Conservation (phyloP, 208 protist species). For the Vickermania spadyakhi region DNA sequence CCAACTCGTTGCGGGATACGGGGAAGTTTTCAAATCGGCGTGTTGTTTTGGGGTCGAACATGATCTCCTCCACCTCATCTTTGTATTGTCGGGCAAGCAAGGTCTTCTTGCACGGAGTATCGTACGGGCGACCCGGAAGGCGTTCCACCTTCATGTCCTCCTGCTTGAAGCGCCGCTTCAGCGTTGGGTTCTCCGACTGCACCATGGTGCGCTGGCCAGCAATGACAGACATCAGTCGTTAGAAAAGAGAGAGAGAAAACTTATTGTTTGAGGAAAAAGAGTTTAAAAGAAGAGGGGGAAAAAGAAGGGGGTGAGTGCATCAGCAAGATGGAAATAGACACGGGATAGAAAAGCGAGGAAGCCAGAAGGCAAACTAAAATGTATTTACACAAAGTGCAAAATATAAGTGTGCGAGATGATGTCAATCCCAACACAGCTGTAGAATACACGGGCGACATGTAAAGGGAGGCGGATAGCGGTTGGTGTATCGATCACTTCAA, state of each 20-base stretch:
- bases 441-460: too few species aligned
- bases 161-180: slow-evolving; percentile 45
- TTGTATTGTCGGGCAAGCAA: slow-evolving; percentile 56
- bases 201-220: slow-evolving; percentile 24
- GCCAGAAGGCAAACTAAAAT: slow-evolving; percentile 1
- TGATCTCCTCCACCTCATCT: slow-evolving; percentile 78
- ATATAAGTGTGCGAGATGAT: too few species aligned
- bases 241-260: background rate
- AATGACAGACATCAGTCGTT: background rate
- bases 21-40: slow-evolving; percentile 37
- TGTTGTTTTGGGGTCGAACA: slow-evolving; percentile 80
- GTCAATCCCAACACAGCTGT: too few species aligned
- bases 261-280: background rate
- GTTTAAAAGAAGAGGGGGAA: slow-evolving; percentile 7
- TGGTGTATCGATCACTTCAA: too few species aligned
- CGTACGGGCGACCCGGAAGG: slow-evolving; percentile 54
- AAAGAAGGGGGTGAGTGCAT: background rate
- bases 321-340: background rate
- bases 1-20: slow-evolving; percentile 53
- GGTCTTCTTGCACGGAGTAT: slow-evolving; percentile 80
- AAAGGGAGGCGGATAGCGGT: too few species aligned
- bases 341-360: background rate
- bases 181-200: slow-evolving; percentile 26
- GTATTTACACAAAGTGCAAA: slow-evolving; percentile 2
- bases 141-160: slow-evolving; percentile 73